A percentile compares a stretch with the other conserved stretches of the same genome.
These are phyloP conservation scores for Cadophora luteo-olivacea DNA, from an alignment of 2,329 filamentous ascomycete species.

Conservation along the genomic window DNA sequence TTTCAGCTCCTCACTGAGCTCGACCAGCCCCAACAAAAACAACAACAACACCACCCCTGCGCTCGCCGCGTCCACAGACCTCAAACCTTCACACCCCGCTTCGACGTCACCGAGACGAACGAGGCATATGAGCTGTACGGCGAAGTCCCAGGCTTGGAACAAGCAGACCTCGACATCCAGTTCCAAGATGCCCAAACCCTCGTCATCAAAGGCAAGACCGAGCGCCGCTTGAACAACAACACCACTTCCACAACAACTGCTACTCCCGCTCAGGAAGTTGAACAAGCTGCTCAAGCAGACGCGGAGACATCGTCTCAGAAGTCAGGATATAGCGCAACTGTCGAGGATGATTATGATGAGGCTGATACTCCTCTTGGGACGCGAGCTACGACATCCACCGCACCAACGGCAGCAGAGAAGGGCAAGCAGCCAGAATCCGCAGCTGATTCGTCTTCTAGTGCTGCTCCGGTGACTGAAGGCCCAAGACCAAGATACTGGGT, in stretches of 20 bases:
- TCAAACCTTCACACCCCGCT: slow-evolving; percentile 70
- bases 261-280: slow-evolving; percentile 56
- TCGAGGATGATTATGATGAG: slow-evolving; percentile 40
- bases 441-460: slow-evolving; percentile 37
- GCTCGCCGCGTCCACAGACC: slow-evolving; percentile 44
- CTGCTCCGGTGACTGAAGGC: slow-evolving; percentile 47
- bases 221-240: slow-evolving; percentile 38
- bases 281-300: slow-evolving; percentile 51
- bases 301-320: slow-evolving; percentile 41
- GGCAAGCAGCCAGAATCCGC: slow-evolving; percentile 44
- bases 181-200: slow-evolving; percentile 80
- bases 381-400: slow-evolving; percentile 24
- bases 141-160: slow-evolving; percentile 76
- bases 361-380: slow-evolving; percentile 37
- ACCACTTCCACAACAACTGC: slow-evolving; percentile 63
- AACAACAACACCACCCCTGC: slow-evolving; percentile 24
- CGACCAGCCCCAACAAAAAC: slow-evolving; percentile 46
- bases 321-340: slow-evolving; percentile 34
- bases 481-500: slow-evolving; percentile 71
- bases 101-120: slow-evolving; percentile 76
- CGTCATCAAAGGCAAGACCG: slow-evolving; percentile 63
- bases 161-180: slow-evolving; percentile 76
- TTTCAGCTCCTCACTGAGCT: slow-evolving; percentile 69
- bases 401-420: slow-evolving; percentile 47
- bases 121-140: slow-evolving; percentile 77